Evolutionary conservation across 208 protist genomes (phyloP).

Genomic region (Leishmania lainsoni): DNA sequence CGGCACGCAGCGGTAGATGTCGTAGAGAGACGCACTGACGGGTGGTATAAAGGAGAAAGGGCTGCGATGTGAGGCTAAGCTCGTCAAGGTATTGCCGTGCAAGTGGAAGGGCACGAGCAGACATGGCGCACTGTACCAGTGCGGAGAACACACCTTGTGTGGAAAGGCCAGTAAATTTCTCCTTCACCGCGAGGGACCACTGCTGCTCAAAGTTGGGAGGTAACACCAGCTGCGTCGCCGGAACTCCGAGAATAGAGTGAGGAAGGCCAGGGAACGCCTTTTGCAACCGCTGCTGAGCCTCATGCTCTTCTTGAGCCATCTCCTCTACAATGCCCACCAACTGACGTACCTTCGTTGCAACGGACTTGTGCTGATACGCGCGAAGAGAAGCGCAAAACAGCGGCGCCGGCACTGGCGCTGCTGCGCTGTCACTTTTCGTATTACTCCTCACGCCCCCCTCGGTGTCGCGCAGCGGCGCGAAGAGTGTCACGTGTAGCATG

Average conservation of each 20-base stretch:
- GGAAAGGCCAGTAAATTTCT: conserved; percentile 2
- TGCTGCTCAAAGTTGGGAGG: conserved; percentile 11
- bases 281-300: conserved; percentile 11
- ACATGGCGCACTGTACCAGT: conserved; percentile 12
- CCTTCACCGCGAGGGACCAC: conserved; percentile 9
- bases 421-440: too few relatives aligned
- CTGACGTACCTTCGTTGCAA: neutral
- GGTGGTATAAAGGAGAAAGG: conserved; percentile 47
- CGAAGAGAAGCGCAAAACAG: neutral
- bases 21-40: conserved; percentile 51
- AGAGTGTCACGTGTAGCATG: conserved; percentile 2
- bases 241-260: conserved; percentile 10
- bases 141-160: neutral
- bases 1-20: conserved; percentile 39
- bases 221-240: conserved; percentile 17
- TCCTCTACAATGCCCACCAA: conserved; percentile 6
- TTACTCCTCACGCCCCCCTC: neutral
- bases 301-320: conserved; percentile 16
- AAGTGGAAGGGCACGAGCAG: conserved; percentile 9
- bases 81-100: conserved; percentile 35
- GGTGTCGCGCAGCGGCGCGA: neutral
- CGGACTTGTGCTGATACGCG: neutral
- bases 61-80: conserved; percentile 30
- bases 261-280: conserved; percentile 15
- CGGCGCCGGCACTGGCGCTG: neutral